These are phyloP conservation scores for Lyophyllum atratum DNA, from an alignment of 768 basidiomycete genomes.

Conservation along the genomic window DNA sequence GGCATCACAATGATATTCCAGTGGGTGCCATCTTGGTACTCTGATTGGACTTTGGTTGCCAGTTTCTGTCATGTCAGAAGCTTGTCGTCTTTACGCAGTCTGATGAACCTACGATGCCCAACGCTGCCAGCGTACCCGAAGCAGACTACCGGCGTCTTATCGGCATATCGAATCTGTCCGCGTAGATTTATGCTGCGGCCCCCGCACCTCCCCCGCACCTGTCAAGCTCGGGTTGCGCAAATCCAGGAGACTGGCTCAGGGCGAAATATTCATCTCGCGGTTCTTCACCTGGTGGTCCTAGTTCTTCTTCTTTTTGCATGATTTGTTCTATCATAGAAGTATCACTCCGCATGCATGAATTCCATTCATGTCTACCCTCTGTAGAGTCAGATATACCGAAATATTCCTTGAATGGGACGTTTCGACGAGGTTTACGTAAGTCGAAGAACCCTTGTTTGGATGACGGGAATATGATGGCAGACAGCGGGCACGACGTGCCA, in stretches of 20 bases:
- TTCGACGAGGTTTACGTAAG: constrained; percentile 6
- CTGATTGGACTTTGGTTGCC: too few relatives aligned
- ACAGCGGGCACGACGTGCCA: constrained; percentile 1
- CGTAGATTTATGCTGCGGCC: background rate
- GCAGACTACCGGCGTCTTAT: background rate
- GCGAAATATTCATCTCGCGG: background rate
- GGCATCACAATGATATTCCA: too few relatives aligned
- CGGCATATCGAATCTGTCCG: background rate
- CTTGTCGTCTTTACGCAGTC: too few relatives aligned
- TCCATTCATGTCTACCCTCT: background rate
- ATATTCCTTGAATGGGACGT: background rate
- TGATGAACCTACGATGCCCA: too few relatives aligned
- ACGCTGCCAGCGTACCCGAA: too few relatives aligned
- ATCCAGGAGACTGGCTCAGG: background rate
- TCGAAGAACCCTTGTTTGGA: constrained; percentile 4
- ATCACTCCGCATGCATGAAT: background rate
- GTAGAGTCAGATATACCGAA: background rate
- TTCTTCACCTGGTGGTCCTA: background rate
- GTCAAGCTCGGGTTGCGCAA: background rate
- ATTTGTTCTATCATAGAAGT: background rate
- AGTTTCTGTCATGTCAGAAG: too few relatives aligned
- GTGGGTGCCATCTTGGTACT: too few relatives aligned
- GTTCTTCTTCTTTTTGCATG: too few relatives aligned
- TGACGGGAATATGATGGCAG: background rate
- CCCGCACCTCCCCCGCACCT: background rate